A percentile compares a stretch with the other conserved stretches of the same genome.
phyloP scores from a whole-genome alignment of 192 early-diverging fungal species.

The Mortierella antarctica region DNA sequence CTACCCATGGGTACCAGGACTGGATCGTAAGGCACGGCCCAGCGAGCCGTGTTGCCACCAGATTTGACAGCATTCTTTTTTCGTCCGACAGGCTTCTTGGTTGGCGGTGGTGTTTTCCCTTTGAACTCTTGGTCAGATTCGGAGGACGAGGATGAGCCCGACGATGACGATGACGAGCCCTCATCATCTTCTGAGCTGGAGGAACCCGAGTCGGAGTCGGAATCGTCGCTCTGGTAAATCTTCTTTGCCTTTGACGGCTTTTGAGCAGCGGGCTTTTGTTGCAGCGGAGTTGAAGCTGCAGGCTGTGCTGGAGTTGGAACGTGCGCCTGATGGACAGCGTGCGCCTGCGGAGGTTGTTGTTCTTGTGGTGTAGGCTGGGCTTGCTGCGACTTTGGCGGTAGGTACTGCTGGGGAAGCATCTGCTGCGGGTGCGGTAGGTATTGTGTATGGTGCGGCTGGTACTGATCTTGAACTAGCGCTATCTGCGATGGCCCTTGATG shows the following conservation, averaged over 20 bases:
- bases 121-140: constrained; percentile 49
- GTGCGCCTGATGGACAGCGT: constrained; percentile 27
- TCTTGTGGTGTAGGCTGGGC: not conserved
- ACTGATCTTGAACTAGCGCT: constrained; percentile 3
- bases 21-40: constrained; percentile 59
- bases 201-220: constrained; percentile 36
- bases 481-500: not conserved
- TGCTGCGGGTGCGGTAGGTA: not conserved
- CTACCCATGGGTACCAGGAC: constrained; percentile 65
- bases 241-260: constrained; percentile 15
- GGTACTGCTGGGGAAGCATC: constrained; percentile 2
- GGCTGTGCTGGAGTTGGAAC: constrained; percentile 1
- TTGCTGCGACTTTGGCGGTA: not conserved
- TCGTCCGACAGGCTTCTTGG: constrained; percentile 34
- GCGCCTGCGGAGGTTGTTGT: constrained; percentile 23
- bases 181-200: constrained; percentile 30
- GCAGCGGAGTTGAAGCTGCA: constrained; percentile 33
- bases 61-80: constrained; percentile 33
- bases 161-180: constrained; percentile 27
- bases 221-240: constrained; percentile 16
- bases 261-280: constrained; percentile 18
- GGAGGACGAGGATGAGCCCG: constrained; percentile 12
- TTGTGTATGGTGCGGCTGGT: not conserved
- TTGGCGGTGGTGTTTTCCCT: constrained; percentile 32
- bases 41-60: constrained; percentile 24